Evolutionary conservation across 1,139 yeast species (phyloP), one percentile per base, ranked within the genome.

Genomic region (Yamadazyma triangularis): DNA sequence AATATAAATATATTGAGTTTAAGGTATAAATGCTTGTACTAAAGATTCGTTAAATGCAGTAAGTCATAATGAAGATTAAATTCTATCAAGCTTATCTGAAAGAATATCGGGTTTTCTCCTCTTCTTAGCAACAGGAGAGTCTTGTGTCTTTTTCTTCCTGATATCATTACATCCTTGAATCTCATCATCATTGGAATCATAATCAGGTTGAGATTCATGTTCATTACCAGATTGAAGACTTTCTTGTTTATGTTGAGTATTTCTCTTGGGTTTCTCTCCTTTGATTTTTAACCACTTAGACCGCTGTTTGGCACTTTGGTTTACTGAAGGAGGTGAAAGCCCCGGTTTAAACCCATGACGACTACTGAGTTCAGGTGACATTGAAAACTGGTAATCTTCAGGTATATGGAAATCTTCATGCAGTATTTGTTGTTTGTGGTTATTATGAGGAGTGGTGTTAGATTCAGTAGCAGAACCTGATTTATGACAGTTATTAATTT

Each of bases 251-350:
- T n/a, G n/a, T n/a, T n/a, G n/a, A n/a, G n/a, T n/a, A 16, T 33
- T 38, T 28, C 29, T 13, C 8, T 12, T 27, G 26, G 32, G 39
- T 22, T 28, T 33, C 23, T 31, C 41, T 18, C 29, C 35, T 26
- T 31, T 36, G 12, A 33, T 13, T 23, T 34, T 38, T 16, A 29
- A 13, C 45, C 45, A 41, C 15, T 31, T 34, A 5, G 25, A 15
- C 25, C 41, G 15, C 27, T 41, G 45, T 28, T 52, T 50, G 23
- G 32, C 39, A 23, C 45, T 38, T 39, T 58, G 63, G 15, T 40
- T 50, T 2, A 73, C 67, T 0, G 77, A 65, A 11, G 71, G 42
- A 3, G 77, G 72, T 0, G 77, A 64, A 42, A 60, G 58, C 4
- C 73, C 52, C 2, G 73, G 67, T 21, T 64, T 64, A 42, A 74